Evolutionary conservation across 495 filamentous ascomycete species (phyloP).

Genomic region (Neurospora sp.): DNA sequence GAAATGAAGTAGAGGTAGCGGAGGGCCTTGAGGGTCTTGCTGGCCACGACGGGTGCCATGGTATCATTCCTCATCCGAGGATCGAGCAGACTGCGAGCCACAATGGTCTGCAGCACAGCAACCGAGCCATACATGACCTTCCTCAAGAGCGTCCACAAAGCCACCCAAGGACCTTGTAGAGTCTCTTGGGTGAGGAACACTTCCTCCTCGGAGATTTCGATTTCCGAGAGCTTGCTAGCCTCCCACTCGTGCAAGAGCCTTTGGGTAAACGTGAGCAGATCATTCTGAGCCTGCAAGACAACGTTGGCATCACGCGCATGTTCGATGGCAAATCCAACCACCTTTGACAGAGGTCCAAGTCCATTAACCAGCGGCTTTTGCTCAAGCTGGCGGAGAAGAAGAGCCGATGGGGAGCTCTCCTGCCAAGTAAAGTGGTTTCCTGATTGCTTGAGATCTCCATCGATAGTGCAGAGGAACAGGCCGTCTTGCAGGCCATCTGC

Average conservation of each 20-base stretch:
- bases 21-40: slow-evolving; percentile 68
- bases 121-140: slow-evolving; percentile 73
- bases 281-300: slow-evolving; percentile 59
- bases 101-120: slow-evolving; percentile 60
- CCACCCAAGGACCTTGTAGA: slow-evolving; percentile 55
- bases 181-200: slow-evolving; percentile 62
- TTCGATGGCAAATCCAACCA: slow-evolving; percentile 66
- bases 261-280: slow-evolving; percentile 59
- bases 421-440: slow-evolving; percentile 67
- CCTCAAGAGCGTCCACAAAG: slow-evolving; percentile 74
- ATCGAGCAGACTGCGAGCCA: slow-evolving; percentile 50
- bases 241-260: slow-evolving; percentile 74
- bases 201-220: slow-evolving; percentile 68
- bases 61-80: slow-evolving; percentile 29
- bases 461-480: slow-evolving; percentile 69
- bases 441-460: slow-evolving; percentile 58
- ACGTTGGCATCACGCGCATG: slow-evolving; percentile 48
- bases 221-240: slow-evolving; percentile 69
- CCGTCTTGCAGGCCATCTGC: slow-evolving; percentile 72
- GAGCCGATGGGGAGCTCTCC: slow-evolving; percentile 47
- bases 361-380: slow-evolving; percentile 64
- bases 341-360: slow-evolving; percentile 67
- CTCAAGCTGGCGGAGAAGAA: slow-evolving; percentile 45
- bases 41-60: slow-evolving; percentile 60
- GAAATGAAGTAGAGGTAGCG: slow-evolving; percentile 84